Evolutionary conservation across 176 grass and related monocot species (phyloP).

Genomic region (Bothriochloa decipiens): DNA sequence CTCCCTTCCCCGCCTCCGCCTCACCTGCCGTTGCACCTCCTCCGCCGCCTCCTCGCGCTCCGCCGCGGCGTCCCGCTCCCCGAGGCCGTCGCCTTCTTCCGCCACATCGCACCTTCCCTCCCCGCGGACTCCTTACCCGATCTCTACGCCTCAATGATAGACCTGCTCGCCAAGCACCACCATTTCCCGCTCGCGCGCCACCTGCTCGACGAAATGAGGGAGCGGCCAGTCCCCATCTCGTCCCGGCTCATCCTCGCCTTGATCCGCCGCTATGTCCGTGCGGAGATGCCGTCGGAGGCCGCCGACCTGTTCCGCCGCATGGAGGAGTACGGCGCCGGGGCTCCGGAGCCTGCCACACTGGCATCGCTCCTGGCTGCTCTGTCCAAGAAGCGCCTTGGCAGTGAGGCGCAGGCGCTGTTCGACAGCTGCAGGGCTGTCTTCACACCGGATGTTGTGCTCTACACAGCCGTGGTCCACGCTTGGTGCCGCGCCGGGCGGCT

Average conservation of each 20-base stretch:
- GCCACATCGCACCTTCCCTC: constrained; percentile 49
- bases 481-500: constrained; percentile 78
- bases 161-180: constrained; percentile 68
- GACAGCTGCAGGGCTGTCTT: constrained; percentile 71
- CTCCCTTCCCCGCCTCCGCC: constrained; percentile 48
- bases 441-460: constrained; percentile 73
- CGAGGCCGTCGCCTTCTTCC: constrained; percentile 74
- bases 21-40: constrained; percentile 49
- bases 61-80: constrained; percentile 69
- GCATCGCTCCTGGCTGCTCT: constrained; percentile 61
- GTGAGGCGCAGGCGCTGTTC: constrained; percentile 74
- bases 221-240: constrained; percentile 50
- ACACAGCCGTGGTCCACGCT: constrained; percentile 70
- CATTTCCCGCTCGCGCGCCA: constrained; percentile 68
- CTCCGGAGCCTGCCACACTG: constrained; percentile 55
- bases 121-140: constrained; percentile 28
- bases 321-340: constrained; percentile 64
- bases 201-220: constrained; percentile 90
- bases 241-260: constrained; percentile 56
- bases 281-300: constrained; percentile 57
- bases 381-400: constrained; percentile 78
- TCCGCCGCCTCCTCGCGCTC: constrained; percentile 65
- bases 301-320: constrained; percentile 67
- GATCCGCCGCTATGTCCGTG: constrained; percentile 75
- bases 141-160: constrained; percentile 67